Evolutionary conservation across 768 basidiomycete genomes (phyloP).

Genomic region (Boletus huronensis): DNA sequence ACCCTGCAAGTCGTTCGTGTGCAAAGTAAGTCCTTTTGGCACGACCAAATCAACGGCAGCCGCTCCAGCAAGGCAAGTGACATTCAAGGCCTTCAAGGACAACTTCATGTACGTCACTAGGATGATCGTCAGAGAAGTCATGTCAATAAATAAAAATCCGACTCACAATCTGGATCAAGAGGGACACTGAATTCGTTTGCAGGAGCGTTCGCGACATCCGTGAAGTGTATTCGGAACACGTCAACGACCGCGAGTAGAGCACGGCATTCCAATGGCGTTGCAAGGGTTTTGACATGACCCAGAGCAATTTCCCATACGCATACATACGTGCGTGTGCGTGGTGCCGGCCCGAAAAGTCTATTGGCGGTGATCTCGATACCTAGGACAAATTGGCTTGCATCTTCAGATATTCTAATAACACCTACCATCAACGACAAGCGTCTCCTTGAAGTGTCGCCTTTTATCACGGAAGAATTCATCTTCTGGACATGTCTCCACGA

Average conservation of each 20-base stretch:
- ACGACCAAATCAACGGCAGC: conserved; percentile 55
- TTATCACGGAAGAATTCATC: conserved; percentile 31
- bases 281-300: conserved; percentile 54
- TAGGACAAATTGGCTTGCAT: conserved; percentile 23
- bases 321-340: conserved; percentile 78
- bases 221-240: conserved; percentile 66
- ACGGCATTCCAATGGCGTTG: conserved; percentile 53
- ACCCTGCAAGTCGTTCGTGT: conserved; percentile 75
- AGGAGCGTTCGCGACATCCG: conserved; percentile 78
- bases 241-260: conserved; percentile 49
- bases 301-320: conserved; percentile 91
- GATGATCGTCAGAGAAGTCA: conserved; percentile 7
- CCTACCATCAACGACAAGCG: conserved; percentile 51
- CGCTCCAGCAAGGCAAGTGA: conserved; percentile 50
- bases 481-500: conserved; percentile 47
- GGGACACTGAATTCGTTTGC: conserved; percentile 60
- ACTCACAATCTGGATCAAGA: conserved; percentile 75
- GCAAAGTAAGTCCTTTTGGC: conserved; percentile 57
- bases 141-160: neutral
- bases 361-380: conserved; percentile 79
- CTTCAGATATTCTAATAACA: neutral
- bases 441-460: conserved; percentile 26
- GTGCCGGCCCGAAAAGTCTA: conserved; percentile 86
- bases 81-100: conserved; percentile 49
- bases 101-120: conserved; percentile 85